Conservation (phyloP, 495 filamentous ascomycete species). For the Penicillium tannophilum region DNA sequence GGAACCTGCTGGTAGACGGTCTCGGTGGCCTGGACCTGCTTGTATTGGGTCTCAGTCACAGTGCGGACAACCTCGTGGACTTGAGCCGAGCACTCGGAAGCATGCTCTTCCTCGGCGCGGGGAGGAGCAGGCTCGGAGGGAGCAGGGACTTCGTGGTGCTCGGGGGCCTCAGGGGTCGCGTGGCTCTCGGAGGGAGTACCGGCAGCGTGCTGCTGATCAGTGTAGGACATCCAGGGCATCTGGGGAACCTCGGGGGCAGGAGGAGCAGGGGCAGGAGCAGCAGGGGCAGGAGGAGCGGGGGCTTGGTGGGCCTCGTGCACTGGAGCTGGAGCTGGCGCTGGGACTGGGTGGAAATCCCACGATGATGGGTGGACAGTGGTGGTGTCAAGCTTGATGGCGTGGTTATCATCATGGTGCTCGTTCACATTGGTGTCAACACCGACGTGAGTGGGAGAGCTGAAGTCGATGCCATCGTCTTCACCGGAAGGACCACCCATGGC, state of each 20-base stretch:
- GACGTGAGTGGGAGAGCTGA: constrained; percentile 12
- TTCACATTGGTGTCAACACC: constrained; percentile 25
- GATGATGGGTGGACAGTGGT: constrained; percentile 19
- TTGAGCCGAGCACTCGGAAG: constrained; percentile 5
- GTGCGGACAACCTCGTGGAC: constrained; percentile 33
- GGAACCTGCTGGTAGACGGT: constrained; percentile 9
- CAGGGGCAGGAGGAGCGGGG: neutral
- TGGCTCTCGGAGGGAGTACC: neutral
- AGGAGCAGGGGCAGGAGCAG: no score
- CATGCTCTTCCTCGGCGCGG: neutral
- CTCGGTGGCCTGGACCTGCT: constrained; percentile 21
- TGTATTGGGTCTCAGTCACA: constrained; percentile 34
- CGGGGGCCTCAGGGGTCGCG: neutral
- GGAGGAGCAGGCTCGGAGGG: constrained; percentile 8
- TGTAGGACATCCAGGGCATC: constrained; percentile 12
- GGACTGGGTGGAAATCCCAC: neutral
- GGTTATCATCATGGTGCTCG: constrained; percentile 30
- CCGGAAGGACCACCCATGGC: constrained; percentile 28
- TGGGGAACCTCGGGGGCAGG: constrained; percentile 1
- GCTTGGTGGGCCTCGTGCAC: constrained; percentile 7
- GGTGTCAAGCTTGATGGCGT: constrained; percentile 28
- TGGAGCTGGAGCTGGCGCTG: constrained; percentile 6
- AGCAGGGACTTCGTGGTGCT: neutral
- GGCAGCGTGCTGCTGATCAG: constrained; percentile 1
- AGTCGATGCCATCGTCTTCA: constrained; percentile 22